phyloP scores from a whole-genome alignment of 176 grass and related monocot genomes.

The Themeda triandra region DNA sequence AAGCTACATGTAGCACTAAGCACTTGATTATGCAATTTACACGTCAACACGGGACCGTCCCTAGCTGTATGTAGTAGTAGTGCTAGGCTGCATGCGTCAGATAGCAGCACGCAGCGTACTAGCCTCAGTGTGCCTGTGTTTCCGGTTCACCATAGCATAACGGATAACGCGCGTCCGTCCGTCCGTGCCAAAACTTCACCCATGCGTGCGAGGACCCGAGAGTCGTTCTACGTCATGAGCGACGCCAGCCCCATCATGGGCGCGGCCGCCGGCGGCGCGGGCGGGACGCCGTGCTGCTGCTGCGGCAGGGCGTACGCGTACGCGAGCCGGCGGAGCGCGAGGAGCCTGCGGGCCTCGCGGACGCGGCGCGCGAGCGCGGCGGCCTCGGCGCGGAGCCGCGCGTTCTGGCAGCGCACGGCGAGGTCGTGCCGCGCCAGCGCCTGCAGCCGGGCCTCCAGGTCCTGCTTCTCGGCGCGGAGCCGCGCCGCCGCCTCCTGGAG shows the following conservation, averaged over 20 bases:
- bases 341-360: conserved; percentile 11
- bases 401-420: conserved; percentile 40
- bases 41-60: background rate
- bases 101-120: background rate
- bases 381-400: conserved; percentile 33
- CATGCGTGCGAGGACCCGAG: background rate
- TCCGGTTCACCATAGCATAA: background rate
- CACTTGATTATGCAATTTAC: background rate
- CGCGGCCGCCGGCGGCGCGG: background rate
- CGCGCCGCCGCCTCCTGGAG: conserved; percentile 7
- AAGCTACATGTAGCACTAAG: background rate
- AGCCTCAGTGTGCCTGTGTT: background rate
- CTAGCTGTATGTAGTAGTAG: background rate
- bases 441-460: conserved; percentile 9
- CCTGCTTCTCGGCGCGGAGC: conserved; percentile 36
- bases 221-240: conserved; percentile 26
- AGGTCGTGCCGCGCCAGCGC: background rate
- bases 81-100: too few relatives aligned
- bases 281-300: too few relatives aligned
- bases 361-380: conserved; percentile 22
- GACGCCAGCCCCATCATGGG: conserved; percentile 6
- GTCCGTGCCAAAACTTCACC: conserved; percentile 12
- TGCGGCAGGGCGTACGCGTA: background rate
- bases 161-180: background rate
- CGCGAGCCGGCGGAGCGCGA: conserved; percentile 29